phyloP scores from a whole-genome alignment of 345 rosid genomes.

The Salix brachista region DNA sequence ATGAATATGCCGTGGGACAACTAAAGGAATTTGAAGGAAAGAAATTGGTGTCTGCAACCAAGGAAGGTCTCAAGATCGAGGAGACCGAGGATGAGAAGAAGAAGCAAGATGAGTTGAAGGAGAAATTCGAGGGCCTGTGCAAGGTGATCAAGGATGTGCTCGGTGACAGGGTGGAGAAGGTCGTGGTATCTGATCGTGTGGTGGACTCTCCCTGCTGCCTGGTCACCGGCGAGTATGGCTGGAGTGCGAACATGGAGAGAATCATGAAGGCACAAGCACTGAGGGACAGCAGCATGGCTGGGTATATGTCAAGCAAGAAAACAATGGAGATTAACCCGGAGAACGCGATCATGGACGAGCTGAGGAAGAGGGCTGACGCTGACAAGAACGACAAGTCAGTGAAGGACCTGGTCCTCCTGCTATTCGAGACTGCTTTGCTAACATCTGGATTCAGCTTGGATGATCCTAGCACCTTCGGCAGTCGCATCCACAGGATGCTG shows the following conservation, averaged over 20 bases:
- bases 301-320: constrained; percentile 20
- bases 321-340: constrained; percentile 21
- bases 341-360: constrained; percentile 18
- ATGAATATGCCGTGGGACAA: constrained; percentile 16
- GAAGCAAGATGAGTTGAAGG: constrained; percentile 7
- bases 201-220: constrained; percentile 19
- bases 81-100: constrained; percentile 18
- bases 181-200: constrained; percentile 17
- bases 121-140: constrained; percentile 19
- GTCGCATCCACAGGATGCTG: constrained; percentile 20
- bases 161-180: constrained; percentile 21
- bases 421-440: constrained; percentile 17
- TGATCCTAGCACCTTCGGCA: constrained; percentile 21
- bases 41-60: constrained; percentile 21
- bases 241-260: constrained; percentile 19
- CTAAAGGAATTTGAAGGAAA: constrained; percentile 17
- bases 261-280: constrained; percentile 20
- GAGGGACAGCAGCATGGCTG: constrained; percentile 21
- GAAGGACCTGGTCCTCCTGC: constrained; percentile 17
- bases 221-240: constrained; percentile 20
- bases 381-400: constrained; percentile 22
- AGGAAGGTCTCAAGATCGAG: constrained; percentile 18
- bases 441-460: constrained; percentile 21
- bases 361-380: constrained; percentile 21
- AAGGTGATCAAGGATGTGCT: constrained; percentile 20